Evolutionary conservation across 2,329 filamentous ascomycete species (phyloP), one percentile per base, ranked within the genome.

Genomic region (Xylaria polymorpha): DNA sequence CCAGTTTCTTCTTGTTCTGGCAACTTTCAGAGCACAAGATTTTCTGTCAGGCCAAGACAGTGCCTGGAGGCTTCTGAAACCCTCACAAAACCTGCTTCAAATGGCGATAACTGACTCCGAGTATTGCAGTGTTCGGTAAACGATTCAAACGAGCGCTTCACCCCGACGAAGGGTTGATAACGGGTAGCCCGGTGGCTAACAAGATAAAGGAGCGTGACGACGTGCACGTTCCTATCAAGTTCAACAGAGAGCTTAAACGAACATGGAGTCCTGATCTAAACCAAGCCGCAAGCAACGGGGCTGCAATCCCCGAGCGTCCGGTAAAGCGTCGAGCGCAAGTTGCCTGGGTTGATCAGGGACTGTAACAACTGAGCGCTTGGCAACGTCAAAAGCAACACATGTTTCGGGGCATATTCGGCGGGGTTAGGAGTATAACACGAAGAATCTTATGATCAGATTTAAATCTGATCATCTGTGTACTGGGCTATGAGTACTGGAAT

Each of bases 131-230:
- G 3, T 89, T 90, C 65, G 83, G 85, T 0, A 79, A 82, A 67
- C 85, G 82, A 2, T 85, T 86, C 65, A 85, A 84, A 4, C 77
- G 78, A 4, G 75, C 76, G 32, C 56, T 80, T 15, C 78, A 85
- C 51, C 83, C 84, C 0, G 84, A 87, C 51, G 84, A 86, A 25
- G 85, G 81, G 14, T 74, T 86, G 44, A 72, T 84, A n/a, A 71
- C 66, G 41, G 68, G 66, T 15, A 77, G 72, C 43, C 76, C 75
- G 6, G 70, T 61, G 15, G 32, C 1, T 1, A 68, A 53, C 35
- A 73, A 68, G 50, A 57, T 43, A 41, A 48, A 43, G 44, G 25
- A 2, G 12, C 53, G 58, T n/a, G 65, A 46, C 25, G 15, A 4
- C n/a, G 15, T 25, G 1, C 67, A 48, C 1, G 41, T 70, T 5